Percentiles rank a stretch among this genome's conserved stretches.
phyloP scores from a whole-genome alignment of 2,329 filamentous ascomycete species.

The Xylariaceae sp. region DNA sequence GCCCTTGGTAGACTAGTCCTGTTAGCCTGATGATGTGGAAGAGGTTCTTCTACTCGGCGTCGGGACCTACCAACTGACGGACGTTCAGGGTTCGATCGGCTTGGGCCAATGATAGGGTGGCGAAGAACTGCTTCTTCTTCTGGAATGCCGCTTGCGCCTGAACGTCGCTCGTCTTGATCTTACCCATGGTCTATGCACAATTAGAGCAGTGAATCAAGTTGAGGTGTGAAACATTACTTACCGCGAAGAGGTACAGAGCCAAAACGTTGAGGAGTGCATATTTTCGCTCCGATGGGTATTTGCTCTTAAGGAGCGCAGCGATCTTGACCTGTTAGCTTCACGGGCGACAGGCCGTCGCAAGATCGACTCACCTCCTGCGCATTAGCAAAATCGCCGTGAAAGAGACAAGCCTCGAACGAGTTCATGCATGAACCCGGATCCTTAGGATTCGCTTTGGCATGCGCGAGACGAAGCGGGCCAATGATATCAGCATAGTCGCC shows the following conservation, averaged over 20 bases:
- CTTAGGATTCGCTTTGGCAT: background rate
- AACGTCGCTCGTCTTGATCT: background rate
- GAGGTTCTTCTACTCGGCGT: background rate
- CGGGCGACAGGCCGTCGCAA: no score
- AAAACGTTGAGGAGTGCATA: background rate
- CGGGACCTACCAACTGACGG: conserved; percentile 1
- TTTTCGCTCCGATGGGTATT: background rate
- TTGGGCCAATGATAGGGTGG: background rate
- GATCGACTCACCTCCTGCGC: background rate
- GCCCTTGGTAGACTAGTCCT: no score
- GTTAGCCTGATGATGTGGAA: no score
- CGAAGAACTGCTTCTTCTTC: background rate
- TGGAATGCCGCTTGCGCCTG: background rate
- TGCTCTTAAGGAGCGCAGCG: no score
- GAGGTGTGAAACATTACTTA: background rate
- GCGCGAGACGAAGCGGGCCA: background rate
- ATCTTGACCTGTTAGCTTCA: no score
- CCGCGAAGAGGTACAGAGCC: background rate
- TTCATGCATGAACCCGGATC: background rate
- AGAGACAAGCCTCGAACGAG: background rate
- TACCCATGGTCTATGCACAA: background rate
- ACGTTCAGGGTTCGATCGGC: background rate
- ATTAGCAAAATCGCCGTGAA: background rate
- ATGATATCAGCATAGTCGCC: background rate
- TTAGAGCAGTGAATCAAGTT: background rate